Conservation (phyloP, 192 early-diverging fungal genomes). For the Coemansia sp. region DNA sequence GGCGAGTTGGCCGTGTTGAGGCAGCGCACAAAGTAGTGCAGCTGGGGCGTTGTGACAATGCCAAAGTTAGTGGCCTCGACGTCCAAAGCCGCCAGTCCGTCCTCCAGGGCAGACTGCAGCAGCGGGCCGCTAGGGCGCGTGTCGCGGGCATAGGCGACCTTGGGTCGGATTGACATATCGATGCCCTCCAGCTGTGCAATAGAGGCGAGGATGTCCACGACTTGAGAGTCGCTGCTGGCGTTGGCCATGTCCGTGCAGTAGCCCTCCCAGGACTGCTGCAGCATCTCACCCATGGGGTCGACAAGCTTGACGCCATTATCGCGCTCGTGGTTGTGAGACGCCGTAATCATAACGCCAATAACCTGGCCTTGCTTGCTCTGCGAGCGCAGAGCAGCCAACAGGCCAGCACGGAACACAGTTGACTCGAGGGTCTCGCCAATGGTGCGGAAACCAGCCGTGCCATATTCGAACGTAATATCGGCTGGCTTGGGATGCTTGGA, state of each 20-base stretch:
- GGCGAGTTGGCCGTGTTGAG: slow-evolving; percentile 79
- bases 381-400: slow-evolving; percentile 91
- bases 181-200: slow-evolving; percentile 74
- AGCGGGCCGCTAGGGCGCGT: slow-evolving; percentile 89
- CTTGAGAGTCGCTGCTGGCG: slow-evolving; percentile 67
- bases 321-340: slow-evolving; percentile 96
- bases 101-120: slow-evolving; percentile 79
- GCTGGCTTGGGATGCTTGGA: slow-evolving; percentile 75
- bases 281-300: slow-evolving; percentile 98
- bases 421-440: slow-evolving; percentile 89
- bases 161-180: slow-evolving; percentile 67
- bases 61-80: slow-evolving; percentile 80
- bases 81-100: slow-evolving; percentile 77
- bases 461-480: slow-evolving; percentile 74
- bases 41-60: slow-evolving; percentile 93
- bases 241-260: slow-evolving; percentile 93
- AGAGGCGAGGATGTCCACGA: slow-evolving; percentile 64
- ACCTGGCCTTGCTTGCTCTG: slow-evolving; percentile 79
- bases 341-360: slow-evolving; percentile 98
- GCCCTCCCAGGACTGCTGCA: slow-evolving; percentile 92
- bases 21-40: slow-evolving; percentile 93
- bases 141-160: slow-evolving; percentile 88
- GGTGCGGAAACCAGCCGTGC: slow-evolving; percentile 98
- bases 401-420: slow-evolving; percentile 90
- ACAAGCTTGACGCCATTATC: slow-evolving; percentile 99